Evolutionary conservation across 139 green algal species (phyloP), one percentile per base, ranked within the genome.

Genomic region (Eudorina sp.): DNA sequence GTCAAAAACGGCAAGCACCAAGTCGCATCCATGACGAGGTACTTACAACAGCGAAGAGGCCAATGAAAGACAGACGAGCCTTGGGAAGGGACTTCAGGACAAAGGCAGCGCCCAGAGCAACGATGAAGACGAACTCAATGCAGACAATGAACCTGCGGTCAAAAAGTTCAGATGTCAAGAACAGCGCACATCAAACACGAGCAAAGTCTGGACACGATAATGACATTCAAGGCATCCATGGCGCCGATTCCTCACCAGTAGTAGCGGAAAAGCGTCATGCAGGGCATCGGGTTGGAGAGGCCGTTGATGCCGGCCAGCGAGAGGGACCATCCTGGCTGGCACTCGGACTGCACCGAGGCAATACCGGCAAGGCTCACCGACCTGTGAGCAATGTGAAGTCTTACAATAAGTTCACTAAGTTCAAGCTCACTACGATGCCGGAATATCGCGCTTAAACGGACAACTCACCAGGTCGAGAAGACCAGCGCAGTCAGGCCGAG

Each of bases 211-310:
- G n/a, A n/a, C n/a, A n/a, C n/a, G n/a, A n/a, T n/a, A n/a, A n/a
- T n/a, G n/a, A n/a, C n/a, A n/a, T n/a, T n/a, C n/a, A n/a, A n/a
- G n/a, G n/a, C n/a, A n/a, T n/a, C n/a, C n/a, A n/a, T n/a, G n/a
- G n/a, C n/a, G n/a, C n/a, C n/a, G n/a, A n/a, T n/a, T n/a, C n/a
- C 64, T 36, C 64, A 78, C 82, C 82, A 88, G 62, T 88, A 88
- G 82, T 88, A 88, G 48, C 82, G 82, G 82, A 88, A 88, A 13
- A 88, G 48, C 31, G 27, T 21, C 45, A 69, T 70, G 82, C 82
- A 88, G 5, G 82, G 31, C 64, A 88, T 46, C n/a, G 46, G 64
- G 6, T 4, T 4, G 19, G 53, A 76, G 34, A 80, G 53, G 31
- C 82, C 82, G 46, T 68, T 80, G 66, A 88, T 53, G 23, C n/a